Conservation (phyloP, 768 basidiomycete species). For the Clitopilus hobsonii region DNA sequence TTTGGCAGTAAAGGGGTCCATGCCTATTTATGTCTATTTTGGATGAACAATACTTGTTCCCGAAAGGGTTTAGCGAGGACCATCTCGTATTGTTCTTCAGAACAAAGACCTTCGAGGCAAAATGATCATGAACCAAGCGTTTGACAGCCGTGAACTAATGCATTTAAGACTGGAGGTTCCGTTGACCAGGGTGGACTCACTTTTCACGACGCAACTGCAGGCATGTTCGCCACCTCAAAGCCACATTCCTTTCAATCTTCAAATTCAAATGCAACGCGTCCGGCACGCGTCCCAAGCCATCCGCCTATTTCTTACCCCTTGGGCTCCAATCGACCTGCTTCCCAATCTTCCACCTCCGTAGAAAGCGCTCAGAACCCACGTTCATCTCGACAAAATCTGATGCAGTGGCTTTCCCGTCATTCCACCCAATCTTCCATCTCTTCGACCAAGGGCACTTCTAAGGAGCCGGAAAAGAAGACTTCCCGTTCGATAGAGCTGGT, state of each 20-base stretch:
- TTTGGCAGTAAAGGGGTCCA: conserved; percentile 29
- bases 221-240: conserved; percentile 22
- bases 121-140: not conserved
- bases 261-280: conserved; percentile 16
- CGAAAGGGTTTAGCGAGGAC: conserved; percentile 2
- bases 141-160: conserved; percentile 3
- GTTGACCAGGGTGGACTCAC: conserved; percentile 1
- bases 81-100: conserved; percentile 12
- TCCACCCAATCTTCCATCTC: conserved; percentile 26
- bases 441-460: conserved; percentile 4
- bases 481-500: conserved; percentile 34
- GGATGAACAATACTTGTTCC: conserved; percentile 5
- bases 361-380: not conserved
- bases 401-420: conserved; percentile 48
- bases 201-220: conserved; percentile 4
- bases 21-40: conserved; percentile 5
- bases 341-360: conserved; percentile 8
- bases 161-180: not conserved
- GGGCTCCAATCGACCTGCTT: conserved; percentile 14
- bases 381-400: conserved; percentile 11
- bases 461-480: conserved; percentile 33
- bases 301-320: conserved; percentile 20
- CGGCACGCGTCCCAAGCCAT: conserved; percentile 17
- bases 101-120: conserved; percentile 11
- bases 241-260: conserved; percentile 19